Base-by-base conservation (phyloP, 164 flowering plant species). In the Vitis amurensis region DNA sequence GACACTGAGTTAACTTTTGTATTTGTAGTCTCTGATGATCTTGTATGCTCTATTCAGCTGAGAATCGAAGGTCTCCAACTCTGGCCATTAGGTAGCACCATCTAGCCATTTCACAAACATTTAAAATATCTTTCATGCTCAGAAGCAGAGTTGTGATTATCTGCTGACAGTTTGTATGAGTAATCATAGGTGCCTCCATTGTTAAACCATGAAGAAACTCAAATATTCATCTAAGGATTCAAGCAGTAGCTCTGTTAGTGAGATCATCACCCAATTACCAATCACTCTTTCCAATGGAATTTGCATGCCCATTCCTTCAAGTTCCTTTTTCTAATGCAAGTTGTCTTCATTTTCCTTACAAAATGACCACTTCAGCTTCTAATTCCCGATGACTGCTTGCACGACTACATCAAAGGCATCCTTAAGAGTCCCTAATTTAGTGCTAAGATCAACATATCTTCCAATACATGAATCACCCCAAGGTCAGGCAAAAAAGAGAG, bases 81-180 rank as follows among this genome's bases (percentile, higher is more conserved):
- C 0, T 23, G 1, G 2, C 27, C 27, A 23, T 23, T 23, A 1
- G 27, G 27, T 23, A 60, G 91, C 91, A 31, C 91, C 91, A 73
- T 23, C 89, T 84, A 5, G 87, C 87, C 71, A 85, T 87, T 74
- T 85, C 91, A 51, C 89, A 87, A 79, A 87, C 89, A 77, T 85
- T 85, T 55, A 89, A 87, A 30, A 77, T 85, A 73, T 87, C 91
- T 67, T 84, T 85, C 87, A 87, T 85, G 79, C 86, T 82, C 76
- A 85, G 87, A 65, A 87, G 73, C 55, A 87, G 77, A 70, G 81
- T 89, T 0, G 79, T 76, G 63, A 84, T 79, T 9, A 85, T 87
- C 73, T 82, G 86, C 49, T 81, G 85, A 75, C 84, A 79, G 58
- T 85, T 87, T 44, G 78, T 78, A 29, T 71, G 81, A 37, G 84